phyloP scores from a whole-genome alignment of 768 basidiomycete species.

The Hebeloma cylindrosporum region DNA sequence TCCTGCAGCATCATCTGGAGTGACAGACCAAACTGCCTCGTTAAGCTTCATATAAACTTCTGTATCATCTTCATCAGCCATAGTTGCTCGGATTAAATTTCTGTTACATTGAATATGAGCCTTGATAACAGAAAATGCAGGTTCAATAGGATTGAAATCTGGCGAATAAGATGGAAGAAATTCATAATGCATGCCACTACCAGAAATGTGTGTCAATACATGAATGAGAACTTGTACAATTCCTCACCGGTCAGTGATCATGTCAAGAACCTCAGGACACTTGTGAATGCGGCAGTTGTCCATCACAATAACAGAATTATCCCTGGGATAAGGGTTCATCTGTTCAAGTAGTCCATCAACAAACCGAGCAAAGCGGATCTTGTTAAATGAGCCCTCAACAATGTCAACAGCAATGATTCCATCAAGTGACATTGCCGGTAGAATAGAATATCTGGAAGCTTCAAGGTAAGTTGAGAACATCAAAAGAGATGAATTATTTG shows the following conservation, averaged over 20 bases:
- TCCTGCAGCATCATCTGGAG: too few relatives aligned
- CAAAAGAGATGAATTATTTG: constrained; percentile 7
- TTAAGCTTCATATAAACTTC: too few relatives aligned
- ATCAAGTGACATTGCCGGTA: constrained; percentile 27
- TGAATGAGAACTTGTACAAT: background rate
- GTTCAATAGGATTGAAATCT: constrained; percentile 32
- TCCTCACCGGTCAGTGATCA: constrained; percentile 7
- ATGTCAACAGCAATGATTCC: constrained; percentile 25
- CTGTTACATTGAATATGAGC: constrained; percentile 3
- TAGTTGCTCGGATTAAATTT: too few relatives aligned
- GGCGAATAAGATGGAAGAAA: constrained; percentile 34
- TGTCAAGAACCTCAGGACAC: constrained; percentile 2
- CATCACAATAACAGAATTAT: constrained; percentile 29
- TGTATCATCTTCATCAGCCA: too few relatives aligned
- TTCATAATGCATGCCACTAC: constrained; percentile 23
- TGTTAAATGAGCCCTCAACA: constrained; percentile 30
- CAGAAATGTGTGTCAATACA: background rate
- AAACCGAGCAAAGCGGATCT: constrained; percentile 27
- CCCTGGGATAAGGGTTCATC: constrained; percentile 37
- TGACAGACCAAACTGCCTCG: too few relatives aligned
- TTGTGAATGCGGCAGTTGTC: constrained; percentile 20
- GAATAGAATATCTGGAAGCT: constrained; percentile 30
- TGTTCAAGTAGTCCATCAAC: constrained; percentile 30
- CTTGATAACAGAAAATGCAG: constrained; percentile 28
- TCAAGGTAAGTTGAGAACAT: background rate